Evolutionary conservation across 495 filamentous ascomycete genomes (phyloP), one percentile per base, ranked within the genome.

Genomic region (Penicillium arizonense): DNA sequence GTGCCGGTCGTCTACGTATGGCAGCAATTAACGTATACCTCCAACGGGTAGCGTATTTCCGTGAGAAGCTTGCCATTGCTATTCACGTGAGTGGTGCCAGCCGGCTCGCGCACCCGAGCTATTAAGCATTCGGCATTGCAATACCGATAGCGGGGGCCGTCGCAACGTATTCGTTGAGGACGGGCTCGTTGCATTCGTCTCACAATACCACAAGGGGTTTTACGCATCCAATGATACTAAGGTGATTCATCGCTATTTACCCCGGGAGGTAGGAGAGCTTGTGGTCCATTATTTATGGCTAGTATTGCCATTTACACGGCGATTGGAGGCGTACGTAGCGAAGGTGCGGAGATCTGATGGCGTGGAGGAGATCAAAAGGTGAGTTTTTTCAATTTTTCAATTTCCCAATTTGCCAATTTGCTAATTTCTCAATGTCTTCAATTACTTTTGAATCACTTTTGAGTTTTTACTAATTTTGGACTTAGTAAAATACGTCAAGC

Each of bases 201-300:
- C 40, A 0, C 24, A 28, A 30, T 58, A 62, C 48, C 26, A 62
- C 24, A 58, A 62, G 26, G 55, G 51, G 12, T 58, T 49, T 40
- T 50, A 52, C 11, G 28, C 40, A 3, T 52, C 44, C 24, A 52
- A 52, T 14, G 26, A 55, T 9, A 21, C 32, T 2, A 53, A 57
- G 50, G 14, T 61, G 1, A 57, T 61, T 44, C 24, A 55, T 33
- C 52, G 52, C 14, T 55, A 55, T 30, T 7, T 48, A 10, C 52
- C 44, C 13, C 24, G 28, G 3, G 43, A 20, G n/a, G 44, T 46
- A 4, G 43, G 51, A 6, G 36, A 46, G 51, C 30, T 47, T 1
- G 20, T 47, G 3, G 34, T 46, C 9, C 62, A 47, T 34, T 67
- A 67, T 51, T 34, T 67, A 10, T 64, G 48, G 63, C 50, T 64